A percentile compares a stretch with the other conserved stretches of the same genome.
Evolutionary conservation across 2,329 filamentous ascomycete species (phyloP).

Genomic region (Pyrenophora seminiperda): DNA sequence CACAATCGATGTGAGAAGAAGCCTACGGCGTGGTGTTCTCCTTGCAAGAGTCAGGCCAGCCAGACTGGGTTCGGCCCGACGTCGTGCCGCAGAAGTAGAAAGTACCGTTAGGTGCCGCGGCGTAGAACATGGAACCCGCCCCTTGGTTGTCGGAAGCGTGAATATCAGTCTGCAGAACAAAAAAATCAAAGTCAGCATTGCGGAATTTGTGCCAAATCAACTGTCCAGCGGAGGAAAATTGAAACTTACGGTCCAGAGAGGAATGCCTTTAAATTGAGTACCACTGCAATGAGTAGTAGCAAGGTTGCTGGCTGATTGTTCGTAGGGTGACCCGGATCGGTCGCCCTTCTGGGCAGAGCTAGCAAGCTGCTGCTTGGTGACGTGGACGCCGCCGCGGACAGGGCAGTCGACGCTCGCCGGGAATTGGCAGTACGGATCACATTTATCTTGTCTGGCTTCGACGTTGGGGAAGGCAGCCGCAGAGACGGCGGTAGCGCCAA

Average conservation of each 20-base stretch:
- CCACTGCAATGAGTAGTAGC: not conserved
- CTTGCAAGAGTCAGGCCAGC: not conserved
- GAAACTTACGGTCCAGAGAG: conserved; percentile 1
- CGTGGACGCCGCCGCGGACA: not conserved
- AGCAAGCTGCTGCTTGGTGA: not conserved
- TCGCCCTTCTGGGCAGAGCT: not conserved
- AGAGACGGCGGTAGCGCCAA: conserved; percentile 6
- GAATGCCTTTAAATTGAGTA: not conserved
- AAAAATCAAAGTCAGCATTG: not conserved
- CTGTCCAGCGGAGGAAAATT: not conserved
- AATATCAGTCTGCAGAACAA: not conserved
- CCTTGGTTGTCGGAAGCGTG: not conserved
- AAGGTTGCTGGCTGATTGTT: not conserved
- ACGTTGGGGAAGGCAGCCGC: not conserved
- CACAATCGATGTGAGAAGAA: too few species aligned
- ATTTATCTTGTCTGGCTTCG: not conserved
- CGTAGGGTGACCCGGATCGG: not conserved
- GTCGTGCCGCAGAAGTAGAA: conserved; percentile 1
- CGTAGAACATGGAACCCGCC: not conserved
- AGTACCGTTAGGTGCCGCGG: not conserved
- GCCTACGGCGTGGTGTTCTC: not conserved
- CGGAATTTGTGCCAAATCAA: not conserved
- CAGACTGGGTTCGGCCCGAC: not conserved
- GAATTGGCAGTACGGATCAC: not conserved
- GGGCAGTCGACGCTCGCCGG: not conserved